These are phyloP conservation scores for Colletotrichum spinosum DNA, from an alignment of 2,329 filamentous ascomycete genomes.

Conservation along the genomic window DNA sequence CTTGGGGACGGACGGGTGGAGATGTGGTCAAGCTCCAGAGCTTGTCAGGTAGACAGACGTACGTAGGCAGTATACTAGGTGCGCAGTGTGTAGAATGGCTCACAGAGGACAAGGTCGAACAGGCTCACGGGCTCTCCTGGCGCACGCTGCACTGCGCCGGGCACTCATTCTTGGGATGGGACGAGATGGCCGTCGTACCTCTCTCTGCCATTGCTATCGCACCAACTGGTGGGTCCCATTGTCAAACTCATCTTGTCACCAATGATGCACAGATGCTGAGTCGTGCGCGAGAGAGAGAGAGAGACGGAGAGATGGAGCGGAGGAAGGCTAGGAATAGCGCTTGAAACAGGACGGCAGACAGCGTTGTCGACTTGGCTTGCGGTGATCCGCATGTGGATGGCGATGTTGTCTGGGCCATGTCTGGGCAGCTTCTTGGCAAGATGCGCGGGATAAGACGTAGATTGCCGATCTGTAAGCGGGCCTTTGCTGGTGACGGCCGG, in stretches of 20 bases:
- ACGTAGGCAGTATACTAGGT: conserved; percentile 13
- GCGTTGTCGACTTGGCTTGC: conserved; percentile 33
- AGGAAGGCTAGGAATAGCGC: conserved; percentile 38
- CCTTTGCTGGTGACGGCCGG: conserved; percentile 19
- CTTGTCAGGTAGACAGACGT: conserved; percentile 30
- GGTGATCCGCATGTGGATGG: conserved; percentile 36
- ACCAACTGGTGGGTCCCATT: conserved; percentile 29
- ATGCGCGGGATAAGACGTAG: conserved; percentile 38
- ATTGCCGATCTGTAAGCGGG: conserved; percentile 37
- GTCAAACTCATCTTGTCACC: conserved; percentile 36
- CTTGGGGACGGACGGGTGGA: conserved; percentile 21
- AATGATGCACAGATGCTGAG: conserved; percentile 31
- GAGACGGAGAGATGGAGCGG: background rate
- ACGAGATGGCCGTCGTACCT: conserved; percentile 6
- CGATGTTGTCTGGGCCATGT: conserved; percentile 36
- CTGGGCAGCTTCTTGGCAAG: conserved; percentile 39
- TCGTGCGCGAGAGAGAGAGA: background rate
- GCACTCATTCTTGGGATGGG: too few relatives aligned
- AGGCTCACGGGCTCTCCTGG: too few relatives aligned
- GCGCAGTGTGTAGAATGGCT: conserved; percentile 15
- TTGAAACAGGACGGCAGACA: conserved; percentile 39
- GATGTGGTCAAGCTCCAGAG: conserved; percentile 18
- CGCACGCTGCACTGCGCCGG: too few relatives aligned
- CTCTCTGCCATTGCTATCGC: conserved; percentile 1
- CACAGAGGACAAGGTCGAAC: background rate